Base-by-base conservation (phyloP, 2,329 filamentous ascomycete species). In the Cercospora sesami region DNA sequence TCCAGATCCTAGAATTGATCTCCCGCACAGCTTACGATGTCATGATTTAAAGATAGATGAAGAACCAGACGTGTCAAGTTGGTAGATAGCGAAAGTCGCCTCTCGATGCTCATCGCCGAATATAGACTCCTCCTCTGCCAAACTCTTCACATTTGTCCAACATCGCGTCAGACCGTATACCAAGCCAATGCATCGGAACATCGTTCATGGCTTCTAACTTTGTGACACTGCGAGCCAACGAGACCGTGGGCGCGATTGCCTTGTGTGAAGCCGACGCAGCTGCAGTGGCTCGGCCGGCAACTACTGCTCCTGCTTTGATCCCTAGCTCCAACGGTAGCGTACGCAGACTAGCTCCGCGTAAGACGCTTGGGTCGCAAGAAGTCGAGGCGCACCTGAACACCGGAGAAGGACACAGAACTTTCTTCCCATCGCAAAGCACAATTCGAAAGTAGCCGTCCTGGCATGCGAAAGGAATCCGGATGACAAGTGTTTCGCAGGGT, bases 361-460 rank as follows among this genome's bases (percentile, higher is more conserved):
- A 55, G n/a, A 62, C 28, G n/a, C 68, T 60, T 6, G 68, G 68
- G 21, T 68, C 65, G 16, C 28, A 36, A 14, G 68, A 69, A 5
- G 60, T 63, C 3, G 65, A 67, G 7, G 65, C 65, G 30, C 58
- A 64, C 30, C 68, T 53, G 53, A 68, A 69, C 5, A 68, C 57
- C 16, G 68, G 65, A 30, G 68, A 69, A 5, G 68, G 68, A 55
- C 68, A 68, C 28, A 69, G 42, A 2, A 68, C 65, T 30, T 69
- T 69, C n/a, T 63, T 66, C 5, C 51, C 63, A 4, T 63, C 65
- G 30, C 64, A 65, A 1, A 69, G 68, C 33, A 69, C 68, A 31
- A 69, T 61, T 3, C 68, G 58, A 28, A 69, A 69, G 33, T 69
- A 69, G 14, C 68, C 68, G 30, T 68, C 66, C 42, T 68, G 63